Evolutionary conservation across 768 basidiomycete genomes (phyloP).

Genomic region (Kwoniella heveanensis): DNA sequence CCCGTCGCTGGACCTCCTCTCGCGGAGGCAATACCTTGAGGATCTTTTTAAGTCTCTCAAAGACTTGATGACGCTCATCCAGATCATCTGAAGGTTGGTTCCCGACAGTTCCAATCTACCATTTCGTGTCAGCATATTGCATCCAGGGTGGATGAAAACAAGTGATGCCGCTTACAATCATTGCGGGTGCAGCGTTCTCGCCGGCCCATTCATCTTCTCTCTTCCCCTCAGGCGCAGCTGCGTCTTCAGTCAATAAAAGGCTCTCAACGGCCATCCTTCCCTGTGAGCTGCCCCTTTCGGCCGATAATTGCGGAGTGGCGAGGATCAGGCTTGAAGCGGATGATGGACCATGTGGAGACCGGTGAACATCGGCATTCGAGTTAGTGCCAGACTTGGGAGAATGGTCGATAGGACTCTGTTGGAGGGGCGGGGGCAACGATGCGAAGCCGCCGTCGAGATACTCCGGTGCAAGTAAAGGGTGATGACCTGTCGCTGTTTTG

Average conservation of each 20-base stretch:
- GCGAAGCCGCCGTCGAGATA: slow-evolving; percentile 44
- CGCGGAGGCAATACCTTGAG: slow-evolving; percentile 39
- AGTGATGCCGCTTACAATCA: slow-evolving; percentile 35
- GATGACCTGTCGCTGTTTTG: slow-evolving; percentile 10
- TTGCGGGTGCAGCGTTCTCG: slow-evolving; percentile 49
- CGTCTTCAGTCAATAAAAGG: slow-evolving; percentile 37
- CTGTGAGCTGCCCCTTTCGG: slow-evolving; percentile 19
- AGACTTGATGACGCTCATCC: slow-evolving; percentile 32
- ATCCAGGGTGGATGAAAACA: not conserved
- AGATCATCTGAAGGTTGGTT: slow-evolving; percentile 22
- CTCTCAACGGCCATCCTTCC: slow-evolving; percentile 46
- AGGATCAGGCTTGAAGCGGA: slow-evolving; percentile 25
- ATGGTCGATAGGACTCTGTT: slow-evolving; percentile 1
- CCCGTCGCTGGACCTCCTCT: slow-evolving; percentile 30
- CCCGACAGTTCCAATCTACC: slow-evolving; percentile 33
- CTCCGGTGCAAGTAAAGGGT: slow-evolving; percentile 42
- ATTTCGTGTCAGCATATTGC: not conserved
- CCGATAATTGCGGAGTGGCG: slow-evolving; percentile 19
- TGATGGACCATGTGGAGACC: slow-evolving; percentile 20
- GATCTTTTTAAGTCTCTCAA: slow-evolving; percentile 37
- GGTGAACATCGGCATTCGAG: not conserved
- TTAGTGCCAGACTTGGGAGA: slow-evolving; percentile 24
- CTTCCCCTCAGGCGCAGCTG: slow-evolving; percentile 41
- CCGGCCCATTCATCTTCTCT: slow-evolving; percentile 48
- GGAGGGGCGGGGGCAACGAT: slow-evolving; percentile 13